Evolutionary conservation across 768 basidiomycete genomes (phyloP).

Genomic region (Auriscalpium orientale): DNA sequence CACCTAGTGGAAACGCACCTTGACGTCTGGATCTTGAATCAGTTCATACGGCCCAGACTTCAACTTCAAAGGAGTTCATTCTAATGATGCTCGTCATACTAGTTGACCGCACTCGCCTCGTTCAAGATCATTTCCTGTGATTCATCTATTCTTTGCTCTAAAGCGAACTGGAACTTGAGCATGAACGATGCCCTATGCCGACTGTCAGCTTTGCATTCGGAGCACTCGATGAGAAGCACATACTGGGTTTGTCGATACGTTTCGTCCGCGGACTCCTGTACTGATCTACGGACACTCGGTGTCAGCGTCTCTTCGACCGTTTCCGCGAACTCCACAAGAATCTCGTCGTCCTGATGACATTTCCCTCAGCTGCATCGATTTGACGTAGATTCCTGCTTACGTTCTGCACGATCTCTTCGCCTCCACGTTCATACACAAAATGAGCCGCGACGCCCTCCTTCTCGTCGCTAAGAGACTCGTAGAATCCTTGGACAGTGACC

Average conservation of each 20-base stretch:
- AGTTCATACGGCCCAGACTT: constrained; percentile 10
- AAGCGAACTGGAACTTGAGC: constrained; percentile 7
- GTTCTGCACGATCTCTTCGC: constrained; percentile 4
- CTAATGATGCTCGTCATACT: neutral
- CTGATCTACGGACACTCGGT: neutral
- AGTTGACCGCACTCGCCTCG: neutral
- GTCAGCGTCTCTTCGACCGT: constrained; percentile 4
- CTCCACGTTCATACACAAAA: constrained; percentile 5
- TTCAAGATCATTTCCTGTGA: constrained; percentile 10
- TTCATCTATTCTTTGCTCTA: constrained; percentile 7
- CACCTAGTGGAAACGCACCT: neutral
- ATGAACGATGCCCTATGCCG: constrained; percentile 6
- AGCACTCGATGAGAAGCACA: neutral
- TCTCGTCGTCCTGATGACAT: neutral
- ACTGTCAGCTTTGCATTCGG: neutral
- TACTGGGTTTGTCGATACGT: constrained; percentile 7
- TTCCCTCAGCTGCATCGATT: neutral
- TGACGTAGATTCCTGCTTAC: neutral
- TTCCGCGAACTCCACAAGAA: constrained; percentile 3
- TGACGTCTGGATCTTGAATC: constrained; percentile 6
- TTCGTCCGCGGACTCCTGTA: constrained; percentile 1
- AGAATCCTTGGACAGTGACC: neutral
- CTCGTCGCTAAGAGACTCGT: neutral
- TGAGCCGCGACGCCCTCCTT: neutral
- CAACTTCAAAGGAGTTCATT: neutral